phyloP scores from a whole-genome alignment of 208 protist genomes.

The Leishmania turanica region DNA sequence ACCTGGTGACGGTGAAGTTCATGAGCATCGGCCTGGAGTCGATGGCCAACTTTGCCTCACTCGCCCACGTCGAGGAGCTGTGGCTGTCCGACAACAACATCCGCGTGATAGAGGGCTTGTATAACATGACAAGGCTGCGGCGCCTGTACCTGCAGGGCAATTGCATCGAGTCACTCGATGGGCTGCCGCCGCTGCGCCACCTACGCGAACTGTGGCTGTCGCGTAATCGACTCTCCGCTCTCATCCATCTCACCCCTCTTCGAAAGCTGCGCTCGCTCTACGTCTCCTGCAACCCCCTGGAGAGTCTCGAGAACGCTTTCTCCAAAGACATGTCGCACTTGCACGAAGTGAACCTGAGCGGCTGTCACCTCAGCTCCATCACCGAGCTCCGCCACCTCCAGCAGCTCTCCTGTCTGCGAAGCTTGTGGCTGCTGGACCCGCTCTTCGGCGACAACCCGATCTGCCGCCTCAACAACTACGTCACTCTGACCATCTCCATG shows the following conservation, averaged over 20 bases:
- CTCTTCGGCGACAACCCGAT: conserved; percentile 94
- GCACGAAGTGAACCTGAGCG: conserved; percentile 91
- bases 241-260: conserved; percentile 55
- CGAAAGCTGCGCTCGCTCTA: conserved; percentile 77
- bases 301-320: conserved; percentile 56
- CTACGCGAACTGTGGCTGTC: conserved; percentile 84
- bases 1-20: conserved; percentile 75
- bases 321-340: conserved; percentile 47
- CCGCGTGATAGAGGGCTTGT: conserved; percentile 65
- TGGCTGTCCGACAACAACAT: conserved; percentile 93
- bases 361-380: conserved; percentile 87
- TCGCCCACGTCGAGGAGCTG: conserved; percentile 83
- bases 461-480: conserved; percentile 94
- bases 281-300: conserved; percentile 81
- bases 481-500: conserved; percentile 88
- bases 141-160: conserved; percentile 87
- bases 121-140: conserved; percentile 72
- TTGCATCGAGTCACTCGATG: conserved; percentile 78
- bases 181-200: conserved; percentile 66
- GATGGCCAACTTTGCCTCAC: conserved; percentile 67
- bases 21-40: conserved; percentile 73
- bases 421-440: conserved; percentile 84
- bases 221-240: conserved; percentile 57
- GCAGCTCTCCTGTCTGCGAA: conserved; percentile 65
- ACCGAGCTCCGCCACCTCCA: conserved; percentile 82